Evolutionary conservation across 257 asterid genomes (phyloP).

Genomic region (Linderniella brevidens): DNA sequence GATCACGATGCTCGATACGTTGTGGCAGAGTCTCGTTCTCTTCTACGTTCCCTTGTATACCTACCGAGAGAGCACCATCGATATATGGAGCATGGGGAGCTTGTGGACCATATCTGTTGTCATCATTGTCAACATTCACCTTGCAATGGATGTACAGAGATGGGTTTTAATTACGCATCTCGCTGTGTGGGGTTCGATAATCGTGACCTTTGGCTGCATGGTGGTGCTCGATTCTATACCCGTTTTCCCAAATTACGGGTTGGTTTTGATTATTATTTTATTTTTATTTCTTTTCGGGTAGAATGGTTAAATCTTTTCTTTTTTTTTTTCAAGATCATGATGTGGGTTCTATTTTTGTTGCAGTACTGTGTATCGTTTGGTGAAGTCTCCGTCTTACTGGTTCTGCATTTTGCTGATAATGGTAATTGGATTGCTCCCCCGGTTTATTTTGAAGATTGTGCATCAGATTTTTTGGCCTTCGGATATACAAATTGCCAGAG

Average conservation of each 20-base stretch:
- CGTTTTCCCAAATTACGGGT: conserved; percentile 68
- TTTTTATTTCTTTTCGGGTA: background rate
- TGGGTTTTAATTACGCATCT: conserved; percentile 75
- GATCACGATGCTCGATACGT: conserved; percentile 84
- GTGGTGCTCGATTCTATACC: conserved; percentile 78
- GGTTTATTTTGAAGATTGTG: conserved; percentile 57
- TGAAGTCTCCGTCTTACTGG: conserved; percentile 66
- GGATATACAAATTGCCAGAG: conserved; percentile 92
- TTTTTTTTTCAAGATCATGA: background rate
- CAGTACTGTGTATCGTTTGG: conserved; percentile 87
- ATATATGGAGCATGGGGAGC: conserved; percentile 98
- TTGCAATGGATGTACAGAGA: conserved; percentile 89
- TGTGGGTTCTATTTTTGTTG: conserved; percentile 14
- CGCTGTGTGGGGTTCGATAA: conserved; percentile 86
- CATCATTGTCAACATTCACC: conserved; percentile 70
- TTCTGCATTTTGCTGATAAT: conserved; percentile 63
- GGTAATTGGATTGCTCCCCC: conserved; percentile 83
- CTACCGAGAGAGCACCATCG: conserved; percentile 64
- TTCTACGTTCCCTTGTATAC: conserved; percentile 65
- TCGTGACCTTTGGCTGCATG: conserved; percentile 33
- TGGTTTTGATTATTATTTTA: conserved; percentile 24
- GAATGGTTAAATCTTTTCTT: background rate
- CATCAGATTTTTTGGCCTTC: conserved; percentile 75
- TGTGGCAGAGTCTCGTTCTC: conserved; percentile 98
- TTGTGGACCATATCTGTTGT: conserved; percentile 94